These are phyloP conservation scores for grape (Vitis vinifera) DNA, from an alignment of 164 flowering plant species.

Conservation along the genomic window ASM3070453v1 NC_081821.1:4050001-4050500, in stretches of 20 bases:
- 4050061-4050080: not conserved
- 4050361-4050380: constrained; percentile 42
- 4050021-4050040: too few species aligned
- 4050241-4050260: not conserved
- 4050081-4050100: not conserved
- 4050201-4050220: too few species aligned
- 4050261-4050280: not conserved
- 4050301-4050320: not conserved
- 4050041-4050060: too few species aligned
- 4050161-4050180: too few species aligned
- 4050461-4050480: constrained; percentile 76
- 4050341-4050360: constrained; percentile 56
- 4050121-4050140: not conserved
- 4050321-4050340: constrained; percentile 51
- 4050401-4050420: not conserved
- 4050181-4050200: too few species aligned
- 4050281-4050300: not conserved
- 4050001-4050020: too few species aligned
- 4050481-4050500: constrained; percentile 75
- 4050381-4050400: not conserved
- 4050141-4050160: too few species aligned
- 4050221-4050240: too few species aligned
- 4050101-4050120: not conserved
- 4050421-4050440: not conserved
- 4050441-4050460: not conserved